phyloP scores from a whole-genome alignment of 1,139 yeast genomes.

The Yamadazyma songkhlaensis region DNA sequence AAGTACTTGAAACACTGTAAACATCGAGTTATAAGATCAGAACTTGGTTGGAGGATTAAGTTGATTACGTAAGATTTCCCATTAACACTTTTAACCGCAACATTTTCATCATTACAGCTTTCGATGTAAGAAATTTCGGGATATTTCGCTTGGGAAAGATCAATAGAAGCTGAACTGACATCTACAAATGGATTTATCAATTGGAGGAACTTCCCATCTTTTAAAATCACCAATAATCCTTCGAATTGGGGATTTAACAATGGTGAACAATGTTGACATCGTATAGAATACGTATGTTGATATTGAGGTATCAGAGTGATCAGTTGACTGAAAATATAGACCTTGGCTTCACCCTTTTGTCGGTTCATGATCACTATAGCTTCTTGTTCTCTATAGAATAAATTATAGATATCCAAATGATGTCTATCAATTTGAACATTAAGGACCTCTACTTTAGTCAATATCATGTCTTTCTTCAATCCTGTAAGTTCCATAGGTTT shows the following conservation, averaged over 20 bases:
- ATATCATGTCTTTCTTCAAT: conserved; percentile 62
- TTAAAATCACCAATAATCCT: conserved; percentile 42
- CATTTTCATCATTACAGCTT: conserved; percentile 27
- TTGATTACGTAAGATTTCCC: conserved; percentile 29
- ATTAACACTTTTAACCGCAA: conserved; percentile 22
- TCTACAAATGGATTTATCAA: conserved; percentile 68
- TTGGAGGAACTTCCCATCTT: conserved; percentile 30
- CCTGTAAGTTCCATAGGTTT: conserved; percentile 26
- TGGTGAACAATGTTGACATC: conserved; percentile 42
- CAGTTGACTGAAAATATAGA: conserved; percentile 48
- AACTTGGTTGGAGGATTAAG: conserved; percentile 47
- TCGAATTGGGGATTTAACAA: conserved; percentile 29
- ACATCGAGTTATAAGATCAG: conserved; percentile 39
- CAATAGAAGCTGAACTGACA: conserved; percentile 39
- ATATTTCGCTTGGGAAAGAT: conserved; percentile 14
- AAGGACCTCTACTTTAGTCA: conserved; percentile 57
- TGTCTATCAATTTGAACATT: conserved; percentile 26
- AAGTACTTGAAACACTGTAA: conserved; percentile 51
- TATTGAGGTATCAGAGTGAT: conserved; percentile 32
- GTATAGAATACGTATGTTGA: conserved; percentile 31
- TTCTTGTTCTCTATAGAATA: conserved; percentile 54
- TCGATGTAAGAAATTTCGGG: conserved; percentile 20
- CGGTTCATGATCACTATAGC: conserved; percentile 49
- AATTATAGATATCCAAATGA: conserved; percentile 39
- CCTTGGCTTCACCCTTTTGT: conserved; percentile 35